A percentile compares a stretch with the other conserved stretches of the same genome.
These are phyloP conservation scores for Pichia phayaonensis DNA, from an alignment of 805 yeast genomes.

Conservation along the genomic window DNA sequence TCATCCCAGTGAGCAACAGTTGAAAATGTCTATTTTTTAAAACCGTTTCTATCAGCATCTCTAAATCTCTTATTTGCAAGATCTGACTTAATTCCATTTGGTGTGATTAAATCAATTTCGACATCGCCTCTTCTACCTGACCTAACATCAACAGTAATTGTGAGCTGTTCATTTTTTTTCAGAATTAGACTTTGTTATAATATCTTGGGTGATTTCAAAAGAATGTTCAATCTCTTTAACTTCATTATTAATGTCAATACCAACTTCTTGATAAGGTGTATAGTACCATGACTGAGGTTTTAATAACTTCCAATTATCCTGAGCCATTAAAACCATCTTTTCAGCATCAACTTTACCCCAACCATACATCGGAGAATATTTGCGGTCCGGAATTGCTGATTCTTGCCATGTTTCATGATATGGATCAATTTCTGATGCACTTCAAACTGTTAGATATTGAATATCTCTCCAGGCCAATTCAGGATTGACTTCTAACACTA, in stretches of 20 bases:
- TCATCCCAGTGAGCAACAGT: conserved; percentile 99
- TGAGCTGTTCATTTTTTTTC: conserved; percentile 75
- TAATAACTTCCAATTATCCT: conserved; percentile 63
- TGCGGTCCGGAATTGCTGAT: conserved; percentile 53
- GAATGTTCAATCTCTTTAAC: conserved; percentile 27
- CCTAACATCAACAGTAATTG: conserved; percentile 66
- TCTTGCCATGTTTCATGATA: conserved; percentile 67
- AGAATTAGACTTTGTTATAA: conserved; percentile 51
- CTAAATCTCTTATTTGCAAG: conserved; percentile 59
- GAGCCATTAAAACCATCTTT: conserved; percentile 62
- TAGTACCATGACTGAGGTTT: conserved; percentile 86
- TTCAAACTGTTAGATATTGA: conserved; percentile 71
- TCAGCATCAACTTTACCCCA: conserved; percentile 89
- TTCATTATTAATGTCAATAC: conserved; percentile 17
- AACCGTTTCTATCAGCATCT: conserved; percentile 55
- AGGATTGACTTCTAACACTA: conserved; percentile 78
- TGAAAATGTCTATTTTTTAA: conserved; percentile 84
- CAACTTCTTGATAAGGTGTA: conserved; percentile 34
- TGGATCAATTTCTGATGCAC: conserved; percentile 62
- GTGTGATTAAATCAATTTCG: conserved; percentile 59
- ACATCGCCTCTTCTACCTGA: conserved; percentile 64
- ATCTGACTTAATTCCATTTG: conserved; percentile 64
- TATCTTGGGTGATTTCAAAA: conserved; percentile 39
- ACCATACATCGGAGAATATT: conserved; percentile 82
- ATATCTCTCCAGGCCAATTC: conserved; percentile 91